Percentiles rank a stretch among this genome's conserved stretches.
Conservation (phyloP, 345 rosid species). For the Isatis tinctoria region DNA sequence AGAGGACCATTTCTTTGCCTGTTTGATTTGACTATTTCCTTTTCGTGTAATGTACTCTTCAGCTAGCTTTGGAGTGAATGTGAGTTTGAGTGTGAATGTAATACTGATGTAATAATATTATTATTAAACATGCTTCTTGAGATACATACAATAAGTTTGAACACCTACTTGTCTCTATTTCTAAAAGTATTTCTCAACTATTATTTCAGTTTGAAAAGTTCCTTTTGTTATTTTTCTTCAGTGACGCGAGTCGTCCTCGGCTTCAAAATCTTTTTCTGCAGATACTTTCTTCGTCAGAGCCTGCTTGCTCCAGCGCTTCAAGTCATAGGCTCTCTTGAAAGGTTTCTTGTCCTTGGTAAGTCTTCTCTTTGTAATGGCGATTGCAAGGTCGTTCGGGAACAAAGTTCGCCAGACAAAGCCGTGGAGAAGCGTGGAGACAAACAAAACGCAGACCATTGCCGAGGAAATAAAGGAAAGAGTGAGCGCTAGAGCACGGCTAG, state of each 20-base stretch:
- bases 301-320: conserved; percentile 70
- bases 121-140: conserved; percentile 15
- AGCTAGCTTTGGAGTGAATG: conserved; percentile 11
- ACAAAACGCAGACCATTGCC: conserved; percentile 63
- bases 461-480: conserved; percentile 75
- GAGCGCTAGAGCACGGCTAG: conserved; percentile 65
- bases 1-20: conserved; percentile 56
- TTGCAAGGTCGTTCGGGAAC: conserved; percentile 90
- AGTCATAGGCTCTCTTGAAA: conserved; percentile 55
- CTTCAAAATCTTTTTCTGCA: conserved; percentile 38
- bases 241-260: conserved; percentile 37
- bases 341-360: conserved; percentile 57
- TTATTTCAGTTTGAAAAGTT: neutral
- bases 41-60: conserved; percentile 14
- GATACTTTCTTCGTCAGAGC: conserved; percentile 50
- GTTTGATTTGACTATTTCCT: conserved; percentile 8
- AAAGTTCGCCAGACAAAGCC: conserved; percentile 66
- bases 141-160: conserved; percentile 12
- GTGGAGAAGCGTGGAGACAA: conserved; percentile 72
- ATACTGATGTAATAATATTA: conserved; percentile 15
- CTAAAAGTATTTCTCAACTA: neutral
- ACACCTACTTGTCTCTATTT: neutral
- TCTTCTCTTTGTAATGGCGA: conserved; percentile 71
- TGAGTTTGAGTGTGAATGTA: conserved; percentile 3
- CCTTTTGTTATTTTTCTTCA: conserved; percentile 8